phyloP scores from a whole-genome alignment of 2,329 filamentous ascomycete genomes.

The Phyllosticta paracitricarpa region DNA sequence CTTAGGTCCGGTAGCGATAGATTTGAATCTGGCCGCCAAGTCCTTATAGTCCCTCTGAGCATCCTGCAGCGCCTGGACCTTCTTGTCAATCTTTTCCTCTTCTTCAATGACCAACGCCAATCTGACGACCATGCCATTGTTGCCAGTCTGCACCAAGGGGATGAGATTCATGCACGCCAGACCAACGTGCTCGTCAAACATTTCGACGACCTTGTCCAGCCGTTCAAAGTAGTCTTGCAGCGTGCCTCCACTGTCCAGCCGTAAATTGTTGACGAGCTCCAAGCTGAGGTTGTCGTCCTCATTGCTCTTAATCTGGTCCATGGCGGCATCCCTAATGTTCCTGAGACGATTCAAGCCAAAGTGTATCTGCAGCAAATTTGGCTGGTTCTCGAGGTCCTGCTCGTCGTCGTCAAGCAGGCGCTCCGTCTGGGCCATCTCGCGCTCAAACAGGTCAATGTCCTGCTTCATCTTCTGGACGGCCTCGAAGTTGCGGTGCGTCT shows the following conservation, averaged over 20 bases:
- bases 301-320: constrained; percentile 74
- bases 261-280: constrained; percentile 71
- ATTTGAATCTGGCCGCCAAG: constrained; percentile 85
- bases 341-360: constrained; percentile 85
- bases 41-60: constrained; percentile 94
- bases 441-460: constrained; percentile 79
- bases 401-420: constrained; percentile 74
- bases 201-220: constrained; percentile 78
- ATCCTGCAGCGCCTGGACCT: constrained; percentile 82
- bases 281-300: constrained; percentile 74
- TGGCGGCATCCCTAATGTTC: constrained; percentile 90
- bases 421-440: constrained; percentile 66
- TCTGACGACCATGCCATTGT: constrained; percentile 80
- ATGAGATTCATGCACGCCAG: constrained; percentile 84
- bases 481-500: constrained; percentile 93
- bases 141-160: constrained; percentile 73
- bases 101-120: constrained; percentile 88
- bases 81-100: constrained; percentile 92
- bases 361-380: constrained; percentile 79
- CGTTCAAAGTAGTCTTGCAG: constrained; percentile 82
- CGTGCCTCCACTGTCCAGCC: constrained; percentile 59
- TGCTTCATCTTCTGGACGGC: constrained; percentile 88
- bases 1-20: constrained; percentile 87
- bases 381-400: constrained; percentile 77
- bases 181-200: constrained; percentile 93